A percentile compares a stretch with the other conserved stretches of the same genome.
phyloP scores from a whole-genome alignment of 2,329 filamentous ascomycete genomes.

The Botrytis galanthina region DNA sequence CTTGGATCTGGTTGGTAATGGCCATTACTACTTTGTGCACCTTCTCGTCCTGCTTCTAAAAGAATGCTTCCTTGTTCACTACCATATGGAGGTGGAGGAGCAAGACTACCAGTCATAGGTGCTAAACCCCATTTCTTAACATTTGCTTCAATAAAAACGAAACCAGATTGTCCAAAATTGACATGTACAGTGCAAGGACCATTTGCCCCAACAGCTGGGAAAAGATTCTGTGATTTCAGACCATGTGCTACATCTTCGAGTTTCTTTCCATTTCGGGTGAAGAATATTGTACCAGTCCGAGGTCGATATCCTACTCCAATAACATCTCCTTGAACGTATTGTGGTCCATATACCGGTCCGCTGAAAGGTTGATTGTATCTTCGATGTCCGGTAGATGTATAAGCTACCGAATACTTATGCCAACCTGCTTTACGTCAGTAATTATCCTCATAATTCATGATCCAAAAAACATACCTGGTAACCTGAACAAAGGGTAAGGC shows the following conservation, averaged over 20 bases:
- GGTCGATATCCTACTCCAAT: slow-evolving; percentile 94
- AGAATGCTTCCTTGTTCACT: slow-evolving; percentile 96
- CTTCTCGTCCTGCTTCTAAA: slow-evolving; percentile 74
- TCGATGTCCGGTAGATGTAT: slow-evolving; percentile 81
- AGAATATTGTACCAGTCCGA: slow-evolving; percentile 92
- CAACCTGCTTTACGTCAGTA: slow-evolving; percentile 56
- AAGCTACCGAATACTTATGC: slow-evolving; percentile 90
- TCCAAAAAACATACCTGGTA: slow-evolving; percentile 68
- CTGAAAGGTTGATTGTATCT: slow-evolving; percentile 91
- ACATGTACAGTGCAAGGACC: slow-evolving; percentile 91
- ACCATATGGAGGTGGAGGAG: slow-evolving; percentile 92
- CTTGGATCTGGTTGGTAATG: slow-evolving; percentile 41
- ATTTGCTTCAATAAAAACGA: slow-evolving; percentile 98
- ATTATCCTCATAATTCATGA: slow-evolving; percentile 2
- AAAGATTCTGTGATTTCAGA: slow-evolving; percentile 93
- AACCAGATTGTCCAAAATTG: slow-evolving; percentile 96
- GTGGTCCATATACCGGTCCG: slow-evolving; percentile 75
- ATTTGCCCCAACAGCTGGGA: slow-evolving; percentile 94
- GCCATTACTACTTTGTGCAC: slow-evolving; percentile 46
- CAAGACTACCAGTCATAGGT: slow-evolving; percentile 91
- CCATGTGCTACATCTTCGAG: slow-evolving; percentile 92
- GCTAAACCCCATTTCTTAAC: slow-evolving; percentile 99
- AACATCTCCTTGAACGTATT: slow-evolving; percentile 89
- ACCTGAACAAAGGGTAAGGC: slow-evolving; percentile 88
- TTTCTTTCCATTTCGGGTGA: slow-evolving; percentile 97